Conservation (phyloP, 2,329 filamentous ascomycete species). For the Peltaster fructicola region DNA sequence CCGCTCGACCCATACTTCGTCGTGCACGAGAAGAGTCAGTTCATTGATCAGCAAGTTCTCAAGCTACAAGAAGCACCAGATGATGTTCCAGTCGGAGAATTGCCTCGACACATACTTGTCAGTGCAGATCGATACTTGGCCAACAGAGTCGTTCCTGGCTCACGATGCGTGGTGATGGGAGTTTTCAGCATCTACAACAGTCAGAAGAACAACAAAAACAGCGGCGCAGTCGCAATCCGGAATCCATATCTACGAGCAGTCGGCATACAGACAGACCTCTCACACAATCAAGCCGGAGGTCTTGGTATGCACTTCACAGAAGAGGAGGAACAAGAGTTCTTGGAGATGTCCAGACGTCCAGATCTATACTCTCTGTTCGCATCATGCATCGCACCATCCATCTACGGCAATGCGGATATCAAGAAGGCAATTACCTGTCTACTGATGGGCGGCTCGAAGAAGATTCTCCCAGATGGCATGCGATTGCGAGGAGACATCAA, state of each 20-base stretch:
- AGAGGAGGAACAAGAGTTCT: conserved; percentile 92
- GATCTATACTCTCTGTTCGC: conserved; percentile 88
- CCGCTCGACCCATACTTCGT: conserved; percentile 93
- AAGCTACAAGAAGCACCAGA: conserved; percentile 96
- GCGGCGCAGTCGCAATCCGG: conserved; percentile 76
- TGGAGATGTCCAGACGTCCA: conserved; percentile 73
- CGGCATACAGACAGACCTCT: conserved; percentile 77
- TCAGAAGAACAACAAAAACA: conserved; percentile 60
- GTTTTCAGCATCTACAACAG: conserved; percentile 97
- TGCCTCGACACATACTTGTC: conserved; percentile 85
- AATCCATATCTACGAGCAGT: conserved; percentile 89
- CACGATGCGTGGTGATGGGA: conserved; percentile 85
- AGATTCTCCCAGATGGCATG: conserved; percentile 95
- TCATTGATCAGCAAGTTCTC: conserved; percentile 95
- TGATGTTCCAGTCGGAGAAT: conserved; percentile 88
- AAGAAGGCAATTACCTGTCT: conserved; percentile 95
- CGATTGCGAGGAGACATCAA: conserved; percentile 96
- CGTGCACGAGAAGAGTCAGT: conserved; percentile 79
- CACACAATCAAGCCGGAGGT: conserved; percentile 67
- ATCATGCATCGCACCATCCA: conserved; percentile 87
- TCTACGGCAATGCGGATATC: conserved; percentile 90
- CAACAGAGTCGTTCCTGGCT: conserved; percentile 88
- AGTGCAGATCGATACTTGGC: conserved; percentile 93
- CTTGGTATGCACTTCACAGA: conserved; percentile 62
- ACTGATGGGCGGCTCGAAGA: conserved; percentile 87